Base-by-base conservation (phyloP, 192 early-diverging fungal genomes). In the Gaertneriomyces sp. region DNA sequence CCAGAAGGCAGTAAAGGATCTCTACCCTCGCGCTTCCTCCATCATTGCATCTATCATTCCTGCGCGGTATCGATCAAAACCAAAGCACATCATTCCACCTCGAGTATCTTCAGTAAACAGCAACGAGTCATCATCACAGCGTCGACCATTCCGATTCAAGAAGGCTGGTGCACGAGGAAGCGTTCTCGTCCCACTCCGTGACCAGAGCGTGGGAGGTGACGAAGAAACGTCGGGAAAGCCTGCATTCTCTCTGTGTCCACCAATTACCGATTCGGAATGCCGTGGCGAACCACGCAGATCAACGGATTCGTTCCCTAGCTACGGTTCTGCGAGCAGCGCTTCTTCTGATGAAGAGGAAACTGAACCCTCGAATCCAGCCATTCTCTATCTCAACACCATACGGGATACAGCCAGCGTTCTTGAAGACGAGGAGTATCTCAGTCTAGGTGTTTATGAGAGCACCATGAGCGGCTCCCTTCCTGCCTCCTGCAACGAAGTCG, bases 81-180 rank as follows among this genome's bases (percentile, higher is more conserved):
- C 0, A 49, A 12, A 12, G 47, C 47, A 49, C 47, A 49, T 17
- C 7, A 66, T 66, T n/a, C 64, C 64, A 2, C 39, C 40, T 0
- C 38, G 64, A 19, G 40, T 41, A 12, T 55, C 55, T 20, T 56
- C 64, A 20, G 64, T 40, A 11, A 43, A 38, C 14, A n/a, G 5
- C 14, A 44, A 60, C 38, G 59, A 14, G 12, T n/a, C 38, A 45
- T 16, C 42, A 33, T 39, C 14, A 14, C 57, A 44, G 4, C 25
- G 66, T 12, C 66, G 57, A 16, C 66, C 56, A 5, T 33, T 60
- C 38, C 66, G 57, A 6, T 68, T 68, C 45, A 68, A 68, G 47
- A 42, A 43, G 42, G 66, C 66, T n/a, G 66, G 66, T n/a, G 47
- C 44, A 19, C 16, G 66, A 9, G 66, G 66, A 11, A 60, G 57